Evolutionary conservation across 2,329 filamentous ascomycete species (phyloP), one percentile per base, ranked within the genome.

Genomic region (Escovopsis weberi): DNA sequence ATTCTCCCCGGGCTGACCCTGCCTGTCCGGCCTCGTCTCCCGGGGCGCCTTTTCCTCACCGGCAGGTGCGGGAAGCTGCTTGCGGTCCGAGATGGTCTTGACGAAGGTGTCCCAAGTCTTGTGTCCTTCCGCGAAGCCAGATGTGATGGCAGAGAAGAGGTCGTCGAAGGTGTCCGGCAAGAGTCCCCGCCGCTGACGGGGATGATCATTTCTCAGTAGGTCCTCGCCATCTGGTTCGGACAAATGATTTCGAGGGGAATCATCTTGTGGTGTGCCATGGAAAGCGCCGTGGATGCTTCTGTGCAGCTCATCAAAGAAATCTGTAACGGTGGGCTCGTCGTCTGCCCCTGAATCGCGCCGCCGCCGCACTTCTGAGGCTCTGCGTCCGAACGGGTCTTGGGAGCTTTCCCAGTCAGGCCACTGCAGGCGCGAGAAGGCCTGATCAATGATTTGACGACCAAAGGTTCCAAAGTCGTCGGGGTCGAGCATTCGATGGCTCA

Each of bases 91-190:
- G 12, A 66, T 53, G 2, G 55, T 47, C 48, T 62, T 65, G 39
- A 64, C 47, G 23, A 70, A 61, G 0, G 56, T 57, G 45, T 64
- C 59, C 50, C 67, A 65, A 1, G 66, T 61, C 39, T 58, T 61
- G 43, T 62, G 57, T 1, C 56, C 58, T 9, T 59, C 53, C 26
- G 60, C 51, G 39, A 63, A 60, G 6, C 56, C 57, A 6, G 64
- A 64, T 11, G 57, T 53, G 11, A 69, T 48, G 11, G 56, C 49
- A 0, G 55, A 54, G 44, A 63, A 68, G n/a, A 69, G 50, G 10
- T 70, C 66, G 26, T 65, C 58, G 44, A 67, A 65, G 11, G 59
- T 53, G 15, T 58, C 51, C 2, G 64, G 57, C 26, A 49, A 32
- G 8, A 32, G 44, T 11, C 36, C 23, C 28, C 19, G 44, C n/a